Evolutionary conservation across 352 stramenopile genomes (phyloP).

Genomic region (Phytophthora palmivora): DNA sequence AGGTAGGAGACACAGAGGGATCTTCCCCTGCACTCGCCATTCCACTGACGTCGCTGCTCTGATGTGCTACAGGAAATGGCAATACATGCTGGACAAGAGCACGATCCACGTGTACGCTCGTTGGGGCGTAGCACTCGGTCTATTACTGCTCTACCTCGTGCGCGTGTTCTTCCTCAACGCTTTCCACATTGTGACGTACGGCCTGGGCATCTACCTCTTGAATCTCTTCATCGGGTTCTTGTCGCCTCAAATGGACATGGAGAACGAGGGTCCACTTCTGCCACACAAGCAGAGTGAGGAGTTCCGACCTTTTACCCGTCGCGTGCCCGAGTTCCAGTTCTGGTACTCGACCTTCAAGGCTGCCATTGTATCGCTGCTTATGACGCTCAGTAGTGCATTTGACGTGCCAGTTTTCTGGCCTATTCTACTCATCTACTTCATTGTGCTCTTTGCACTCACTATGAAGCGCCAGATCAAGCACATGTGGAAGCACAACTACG

Average conservation of each 20-base stretch:
- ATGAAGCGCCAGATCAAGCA: conserved; percentile 99
- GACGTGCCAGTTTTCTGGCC: conserved; percentile 99
- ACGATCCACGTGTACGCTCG: conserved; percentile 95
- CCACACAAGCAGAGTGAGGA: conserved; percentile 92
- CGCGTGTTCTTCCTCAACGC: conserved; percentile 93
- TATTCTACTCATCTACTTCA: conserved; percentile 99
- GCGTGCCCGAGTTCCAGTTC: conserved; percentile 99
- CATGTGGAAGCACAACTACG: conserved; percentile 99
- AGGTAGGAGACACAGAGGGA: conserved; percentile 50
- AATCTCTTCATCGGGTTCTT: conserved; percentile 99
- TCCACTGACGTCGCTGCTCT: neutral
- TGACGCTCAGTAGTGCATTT: conserved; percentile 99
- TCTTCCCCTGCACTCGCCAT: conserved; percentile 2
- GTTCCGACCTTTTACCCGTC: conserved; percentile 92
- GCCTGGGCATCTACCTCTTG: conserved; percentile 98
- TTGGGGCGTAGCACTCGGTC: conserved; percentile 90
- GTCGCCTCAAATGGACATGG: conserved; percentile 94
- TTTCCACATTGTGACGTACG: conserved; percentile 99
- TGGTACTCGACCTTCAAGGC: conserved; percentile 94
- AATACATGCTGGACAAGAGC: conserved; percentile 98
- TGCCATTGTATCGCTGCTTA: conserved; percentile 92
- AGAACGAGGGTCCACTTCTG: conserved; percentile 90
- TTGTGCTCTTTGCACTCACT: conserved; percentile 98
- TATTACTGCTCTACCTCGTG: conserved; percentile 94
- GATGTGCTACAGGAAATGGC: conserved; percentile 86